Base-by-base conservation (phyloP, 1,139 yeast genomes). In the Pichia sp. region DNA sequence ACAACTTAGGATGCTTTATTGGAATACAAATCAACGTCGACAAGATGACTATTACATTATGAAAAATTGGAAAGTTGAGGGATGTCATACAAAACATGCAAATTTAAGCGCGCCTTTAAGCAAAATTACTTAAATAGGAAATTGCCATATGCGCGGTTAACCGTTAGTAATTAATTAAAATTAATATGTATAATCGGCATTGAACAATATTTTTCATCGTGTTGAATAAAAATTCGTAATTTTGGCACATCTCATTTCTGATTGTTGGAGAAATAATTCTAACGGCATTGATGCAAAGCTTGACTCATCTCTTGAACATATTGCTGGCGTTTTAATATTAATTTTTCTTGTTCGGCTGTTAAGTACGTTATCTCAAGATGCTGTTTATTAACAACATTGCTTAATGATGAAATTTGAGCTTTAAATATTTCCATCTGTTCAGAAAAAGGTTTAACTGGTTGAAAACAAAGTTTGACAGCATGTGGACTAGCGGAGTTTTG, bases 71-170 rank as follows among this genome's bases (percentile, higher is more conserved):
- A n/a, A n/a, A n/a, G n/a, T n/a, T n/a, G n/a, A n/a, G n/a, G n/a
- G n/a, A n/a, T n/a, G n/a, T n/a, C n/a, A n/a, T n/a, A n/a, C 35
- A 22, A 12, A 24, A 30, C 20, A 11, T 10, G 25, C 20, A 26
- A 31, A 26, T n/a, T 30, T 40, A 40, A 43, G 46, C 43, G 47
- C 47, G 47, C 43, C 34, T 24, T 20, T 26, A 3, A 8, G n/a
- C n/a, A 24, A 11, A 40, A 34, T 42, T 45, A 33, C 48, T 41
- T 29, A 28, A 22, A 41, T 23, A 10, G 47, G 47, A 37, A 44
- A 44, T 34, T 34, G 20, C 10, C 32, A 11, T 3, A 1, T 23
- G 44, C 47, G 47, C 47, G 45, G 29, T 41, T 40, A 40, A 34
- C 30, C 9, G 12, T n/a, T n/a, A n/a, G n/a, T n/a, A n/a, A n/a